phyloP scores from a whole-genome alignment of 2,329 filamentous ascomycete species.

The Botryotinia narcissicola region DNA sequence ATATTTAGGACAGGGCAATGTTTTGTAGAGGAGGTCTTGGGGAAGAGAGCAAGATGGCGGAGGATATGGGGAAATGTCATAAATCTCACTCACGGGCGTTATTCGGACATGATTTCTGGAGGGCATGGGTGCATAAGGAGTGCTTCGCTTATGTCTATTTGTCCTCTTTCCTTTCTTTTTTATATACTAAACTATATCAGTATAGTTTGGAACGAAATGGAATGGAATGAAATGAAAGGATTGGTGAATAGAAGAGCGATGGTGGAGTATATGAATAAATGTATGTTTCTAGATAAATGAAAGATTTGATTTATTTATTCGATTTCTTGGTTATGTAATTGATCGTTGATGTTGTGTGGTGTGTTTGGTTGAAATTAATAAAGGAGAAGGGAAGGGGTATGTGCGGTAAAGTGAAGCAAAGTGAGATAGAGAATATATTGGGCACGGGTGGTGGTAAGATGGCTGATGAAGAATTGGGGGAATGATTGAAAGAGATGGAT shows the following conservation, averaged over 20 bases:
- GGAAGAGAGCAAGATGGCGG: too few relatives aligned
- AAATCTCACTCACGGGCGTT: neutral
- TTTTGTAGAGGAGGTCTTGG: neutral
- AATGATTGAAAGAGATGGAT: too few relatives aligned
- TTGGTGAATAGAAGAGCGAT: neutral
- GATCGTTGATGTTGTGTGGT: neutral
- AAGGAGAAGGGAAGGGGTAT: too few relatives aligned
- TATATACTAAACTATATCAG: neutral
- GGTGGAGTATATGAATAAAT: neutral
- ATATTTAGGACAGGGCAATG: conserved; percentile 41
- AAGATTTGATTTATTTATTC: neutral
- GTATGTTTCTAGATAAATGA: neutral
- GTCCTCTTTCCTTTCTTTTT: neutral
- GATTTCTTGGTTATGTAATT: neutral
- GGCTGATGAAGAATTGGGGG: too few relatives aligned
- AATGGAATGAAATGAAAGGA: neutral
- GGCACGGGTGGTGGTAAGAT: too few relatives aligned
- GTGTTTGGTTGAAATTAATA: too few relatives aligned
- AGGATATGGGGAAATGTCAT: too few relatives aligned
- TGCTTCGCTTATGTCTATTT: neutral
- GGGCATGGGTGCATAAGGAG: neutral
- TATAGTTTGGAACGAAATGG: neutral
- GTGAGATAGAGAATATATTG: too few relatives aligned
- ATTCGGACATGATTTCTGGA: neutral
- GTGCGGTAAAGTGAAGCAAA: too few relatives aligned